Evolutionary conservation across 2,329 filamentous ascomycete species (phyloP), one percentile per base, ranked within the genome.

Genomic region (Emergomyces africanus): DNA sequence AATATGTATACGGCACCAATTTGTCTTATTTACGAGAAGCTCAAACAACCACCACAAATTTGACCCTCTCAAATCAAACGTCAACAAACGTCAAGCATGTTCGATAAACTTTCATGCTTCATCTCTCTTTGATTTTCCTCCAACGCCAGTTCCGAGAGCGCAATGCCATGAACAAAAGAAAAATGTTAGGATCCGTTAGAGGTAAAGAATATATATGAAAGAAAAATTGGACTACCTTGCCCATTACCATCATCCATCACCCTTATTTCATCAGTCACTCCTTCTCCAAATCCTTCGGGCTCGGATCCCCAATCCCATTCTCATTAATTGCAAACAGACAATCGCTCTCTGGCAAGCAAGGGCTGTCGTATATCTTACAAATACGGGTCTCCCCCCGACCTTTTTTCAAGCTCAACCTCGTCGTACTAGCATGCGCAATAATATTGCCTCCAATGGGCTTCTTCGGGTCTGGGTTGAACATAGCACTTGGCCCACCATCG

Each of bases 391-490:
- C 94, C 35, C 83, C 94, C 59, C 94, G 82, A 1, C 94, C 95
- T 74, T 99, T 99, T 78, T 96, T 96, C 70, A 99, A 74, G 69
- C 90, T 96, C 67, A 99, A 81, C 69, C 94, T 82, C 1, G 94
- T 99, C 1, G 94, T 99, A 69, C 90, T 96, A 57, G 94, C 91
- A 72, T 99, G 94, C 2, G 95, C 94, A 71, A 99, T 97, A 65
- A 99, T 99, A 74, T 99, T 97, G 64, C 94, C 94, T 66, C 94
- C 94, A 71, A 99, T 96, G 0, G 94, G 94, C 74, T 99, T 99
- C 82, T 99, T 99, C 8, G 94, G 94, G 69, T 99, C 95, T 0
- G 95, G 94, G 66, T 99, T 99, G 79, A 96, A 99, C 94, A 99
- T 99, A 62, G 92, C 86, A 69, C 88, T 92, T 35, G 92, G 91